Evolutionary conservation across 306 rosid species (phyloP).

Genomic region (Acacia crassicarpa): DNA sequence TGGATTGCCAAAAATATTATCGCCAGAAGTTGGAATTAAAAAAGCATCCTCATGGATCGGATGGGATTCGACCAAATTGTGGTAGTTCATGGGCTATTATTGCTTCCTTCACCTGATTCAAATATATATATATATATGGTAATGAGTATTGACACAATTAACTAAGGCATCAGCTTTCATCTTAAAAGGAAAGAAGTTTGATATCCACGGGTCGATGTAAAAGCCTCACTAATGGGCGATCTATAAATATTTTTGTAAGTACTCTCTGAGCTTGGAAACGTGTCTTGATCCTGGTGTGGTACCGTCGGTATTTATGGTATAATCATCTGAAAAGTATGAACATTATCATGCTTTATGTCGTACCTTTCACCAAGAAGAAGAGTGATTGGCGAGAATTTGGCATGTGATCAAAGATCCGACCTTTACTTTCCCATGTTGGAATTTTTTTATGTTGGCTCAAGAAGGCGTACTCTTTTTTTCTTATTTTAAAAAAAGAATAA

Average conservation of each 20-base stretch:
- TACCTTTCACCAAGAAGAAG: neutral
- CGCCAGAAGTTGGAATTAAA: neutral
- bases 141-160: too few relatives aligned
- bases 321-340: too few relatives aligned
- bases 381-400: conserved; percentile 21
- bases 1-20: neutral
- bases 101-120: neutral
- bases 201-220: too few relatives aligned
- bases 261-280: too few relatives aligned
- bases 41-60: neutral
- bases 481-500: too few relatives aligned
- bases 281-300: too few relatives aligned
- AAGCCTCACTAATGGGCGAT: too few relatives aligned
- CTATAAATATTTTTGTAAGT: too few relatives aligned
- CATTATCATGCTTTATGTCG: neutral
- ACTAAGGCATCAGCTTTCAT: too few relatives aligned
- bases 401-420: conserved; percentile 11
- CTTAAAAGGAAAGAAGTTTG: too few relatives aligned
- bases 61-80: neutral
- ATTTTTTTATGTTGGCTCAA: neutral
- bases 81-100: neutral
- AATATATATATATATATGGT: neutral
- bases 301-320: too few relatives aligned
- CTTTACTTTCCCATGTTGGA: conserved; percentile 4
- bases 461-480: neutral